Conservation (phyloP, 2,329 filamentous ascomycete species). For the Mariannaea elegans region DNA sequence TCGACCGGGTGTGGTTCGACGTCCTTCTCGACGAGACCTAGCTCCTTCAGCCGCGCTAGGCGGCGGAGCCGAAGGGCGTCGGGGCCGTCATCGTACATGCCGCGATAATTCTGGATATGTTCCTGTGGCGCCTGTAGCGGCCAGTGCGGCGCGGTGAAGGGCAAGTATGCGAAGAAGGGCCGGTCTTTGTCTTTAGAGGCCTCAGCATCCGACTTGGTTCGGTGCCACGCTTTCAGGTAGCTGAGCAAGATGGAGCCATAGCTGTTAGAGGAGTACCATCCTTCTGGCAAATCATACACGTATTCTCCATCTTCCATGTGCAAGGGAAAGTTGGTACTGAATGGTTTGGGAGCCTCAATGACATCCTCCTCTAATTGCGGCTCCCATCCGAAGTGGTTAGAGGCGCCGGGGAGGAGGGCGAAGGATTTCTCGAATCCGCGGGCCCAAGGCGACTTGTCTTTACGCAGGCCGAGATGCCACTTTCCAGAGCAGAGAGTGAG, state of each 20-base stretch:
- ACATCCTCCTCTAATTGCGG: constrained; percentile 44
- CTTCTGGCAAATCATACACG: constrained; percentile 53
- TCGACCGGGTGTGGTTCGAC: constrained; percentile 19
- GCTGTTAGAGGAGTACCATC: constrained; percentile 41
- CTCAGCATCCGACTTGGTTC: neutral
- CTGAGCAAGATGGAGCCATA: neutral
- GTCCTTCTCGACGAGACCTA: constrained; percentile 46
- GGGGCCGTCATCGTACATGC: constrained; percentile 59
- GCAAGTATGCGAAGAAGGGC: constrained; percentile 3
- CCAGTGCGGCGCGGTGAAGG: constrained; percentile 15
- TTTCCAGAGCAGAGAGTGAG: neutral
- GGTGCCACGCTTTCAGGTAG: neutral
- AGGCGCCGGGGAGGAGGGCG: constrained; percentile 52
- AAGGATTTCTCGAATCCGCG: constrained; percentile 53
- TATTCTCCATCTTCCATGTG: constrained; percentile 53
- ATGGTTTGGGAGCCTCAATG: neutral
- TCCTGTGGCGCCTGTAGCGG: constrained; percentile 5
- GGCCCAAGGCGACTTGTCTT: constrained; percentile 21
- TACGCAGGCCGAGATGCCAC: constrained; percentile 26
- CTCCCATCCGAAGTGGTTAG: constrained; percentile 65
- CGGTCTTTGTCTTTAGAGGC: neutral
- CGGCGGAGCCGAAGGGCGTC: constrained; percentile 54
- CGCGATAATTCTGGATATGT: constrained; percentile 43
- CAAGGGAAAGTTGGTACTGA: constrained; percentile 29
- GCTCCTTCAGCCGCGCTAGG: constrained; percentile 53